Percentiles rank a stretch among this genome's conserved stretches.
Conservation (phyloP, 2,329 filamentous ascomycete species). For the Sporothrix euskadiensis region DNA sequence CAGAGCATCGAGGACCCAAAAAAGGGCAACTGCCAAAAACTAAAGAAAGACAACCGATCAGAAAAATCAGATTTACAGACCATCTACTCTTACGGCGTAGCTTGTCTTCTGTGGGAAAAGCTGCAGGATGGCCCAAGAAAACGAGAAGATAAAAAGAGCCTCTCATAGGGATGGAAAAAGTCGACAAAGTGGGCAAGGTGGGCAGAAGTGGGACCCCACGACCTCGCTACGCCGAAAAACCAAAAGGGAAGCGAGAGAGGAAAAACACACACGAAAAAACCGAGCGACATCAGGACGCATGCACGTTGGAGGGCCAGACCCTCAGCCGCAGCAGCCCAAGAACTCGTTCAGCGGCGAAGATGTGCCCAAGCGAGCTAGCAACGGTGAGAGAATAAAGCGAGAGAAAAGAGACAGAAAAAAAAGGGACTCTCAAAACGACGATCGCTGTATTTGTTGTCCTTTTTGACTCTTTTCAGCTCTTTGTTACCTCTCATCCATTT, state of each 20-base stretch:
- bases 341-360: neutral
- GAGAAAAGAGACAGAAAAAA: neutral
- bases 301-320: slow-evolving; percentile 2
- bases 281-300: neutral
- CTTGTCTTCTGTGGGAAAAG: neutral
- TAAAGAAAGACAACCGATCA: neutral
- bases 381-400: neutral
- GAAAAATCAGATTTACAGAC: neutral
- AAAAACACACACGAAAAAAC: neutral
- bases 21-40: neutral
- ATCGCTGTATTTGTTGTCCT: neutral
- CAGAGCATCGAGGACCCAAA: neutral
- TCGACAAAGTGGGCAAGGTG: slow-evolving; percentile 3
- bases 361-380: neutral
- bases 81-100: slow-evolving; percentile 12
- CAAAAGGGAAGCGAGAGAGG: neutral
- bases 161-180: neutral
- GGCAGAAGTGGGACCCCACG: slow-evolving; percentile 1
- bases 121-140: neutral
- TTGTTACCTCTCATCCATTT: neutral
- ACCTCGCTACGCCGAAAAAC: slow-evolving; percentile 5
- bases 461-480: slow-evolving; percentile 3
- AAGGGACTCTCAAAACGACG: neutral
- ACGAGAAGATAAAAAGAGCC: too few relatives aligned
- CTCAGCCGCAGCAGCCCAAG: neutral